phyloP scores from a whole-genome alignment of 1,284 basidiomycete genomes.

The Peniophora sp. region DNA sequence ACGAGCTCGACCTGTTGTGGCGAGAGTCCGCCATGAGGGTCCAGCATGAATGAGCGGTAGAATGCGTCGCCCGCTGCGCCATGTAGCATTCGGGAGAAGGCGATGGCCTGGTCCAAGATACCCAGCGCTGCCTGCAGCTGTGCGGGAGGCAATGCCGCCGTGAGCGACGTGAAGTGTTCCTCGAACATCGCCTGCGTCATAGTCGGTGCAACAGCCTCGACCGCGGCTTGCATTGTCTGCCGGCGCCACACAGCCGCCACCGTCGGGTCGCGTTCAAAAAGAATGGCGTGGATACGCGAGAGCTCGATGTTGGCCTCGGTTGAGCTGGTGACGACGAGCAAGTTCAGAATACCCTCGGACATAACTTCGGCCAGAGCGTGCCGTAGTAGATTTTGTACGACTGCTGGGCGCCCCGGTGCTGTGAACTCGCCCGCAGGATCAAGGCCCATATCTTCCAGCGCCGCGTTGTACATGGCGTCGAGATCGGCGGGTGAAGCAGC shows the following conservation, averaged over 20 bases:
- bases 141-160: constrained; percentile 34
- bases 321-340: constrained; percentile 69
- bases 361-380: constrained; percentile 72
- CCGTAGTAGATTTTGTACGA: constrained; percentile 66
- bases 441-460: constrained; percentile 47
- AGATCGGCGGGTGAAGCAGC: constrained; percentile 41
- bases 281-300: constrained; percentile 75
- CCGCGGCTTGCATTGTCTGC: constrained; percentile 77
- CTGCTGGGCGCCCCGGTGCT: constrained; percentile 47
- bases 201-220: constrained; percentile 62
- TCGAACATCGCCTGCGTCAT: constrained; percentile 56
- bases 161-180: constrained; percentile 59
- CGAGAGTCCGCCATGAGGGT: constrained; percentile 58
- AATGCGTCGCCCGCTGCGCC: constrained; percentile 56
- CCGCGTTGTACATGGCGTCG: constrained; percentile 47
- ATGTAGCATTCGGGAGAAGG: constrained; percentile 78
- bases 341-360: constrained; percentile 74
- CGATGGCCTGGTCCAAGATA: constrained; percentile 62
- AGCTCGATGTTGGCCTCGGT: constrained; percentile 73
- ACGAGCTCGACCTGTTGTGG: constrained; percentile 71
- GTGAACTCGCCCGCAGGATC: constrained; percentile 24
- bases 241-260: constrained; percentile 79
- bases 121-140: constrained; percentile 28
- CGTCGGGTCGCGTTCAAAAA: constrained; percentile 73
- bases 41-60: constrained; percentile 76